These are phyloP conservation scores for Viola odorata DNA, from an alignment of 345 rosid genomes.

Conservation along the genomic window DNA sequence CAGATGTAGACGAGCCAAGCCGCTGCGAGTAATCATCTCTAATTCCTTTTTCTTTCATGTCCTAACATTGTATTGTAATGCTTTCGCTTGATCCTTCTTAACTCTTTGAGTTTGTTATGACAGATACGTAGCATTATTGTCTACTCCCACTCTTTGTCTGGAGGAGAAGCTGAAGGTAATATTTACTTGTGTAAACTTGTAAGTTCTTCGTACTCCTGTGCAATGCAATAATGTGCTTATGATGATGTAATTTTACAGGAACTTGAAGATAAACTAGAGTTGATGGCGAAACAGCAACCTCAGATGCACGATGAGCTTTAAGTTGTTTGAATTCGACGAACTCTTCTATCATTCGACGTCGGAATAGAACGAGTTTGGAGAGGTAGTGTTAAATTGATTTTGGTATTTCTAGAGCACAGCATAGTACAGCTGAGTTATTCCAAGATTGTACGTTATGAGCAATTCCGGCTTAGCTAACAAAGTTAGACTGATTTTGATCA, in stretches of 20 bases:
- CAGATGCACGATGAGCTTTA: constrained; percentile 70
- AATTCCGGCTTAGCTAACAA: too few relatives aligned
- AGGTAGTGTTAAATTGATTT: not conserved
- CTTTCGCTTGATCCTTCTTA: not conserved
- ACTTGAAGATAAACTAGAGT: constrained; percentile 59
- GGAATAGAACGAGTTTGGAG: not conserved
- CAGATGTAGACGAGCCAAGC: constrained; percentile 91
- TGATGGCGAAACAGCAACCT: constrained; percentile 56
- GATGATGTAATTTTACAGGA: constrained; percentile 37
- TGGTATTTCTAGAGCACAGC: too few relatives aligned
- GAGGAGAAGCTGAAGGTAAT: constrained; percentile 74
- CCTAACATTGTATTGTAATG: not conserved
- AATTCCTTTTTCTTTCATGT: not conserved
- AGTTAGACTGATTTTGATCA: too few relatives aligned
- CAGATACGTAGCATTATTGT: constrained; percentile 68
- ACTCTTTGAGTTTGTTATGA: constrained; percentile 13
- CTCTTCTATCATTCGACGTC: not conserved
- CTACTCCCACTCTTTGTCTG: constrained; percentile 69
- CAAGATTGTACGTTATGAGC: too few relatives aligned
- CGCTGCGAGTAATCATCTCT: constrained; percentile 80
- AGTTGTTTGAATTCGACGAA: not conserved
- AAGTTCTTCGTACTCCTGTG: not conserved
- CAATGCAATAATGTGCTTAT: not conserved
- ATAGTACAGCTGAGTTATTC: too few relatives aligned
- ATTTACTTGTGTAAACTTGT: not conserved